Percentiles rank a stretch among this genome's conserved stretches.
Evolutionary conservation across 2,329 filamentous ascomycete genomes (phyloP).

Genomic region (Trichoderma sp.): DNA sequence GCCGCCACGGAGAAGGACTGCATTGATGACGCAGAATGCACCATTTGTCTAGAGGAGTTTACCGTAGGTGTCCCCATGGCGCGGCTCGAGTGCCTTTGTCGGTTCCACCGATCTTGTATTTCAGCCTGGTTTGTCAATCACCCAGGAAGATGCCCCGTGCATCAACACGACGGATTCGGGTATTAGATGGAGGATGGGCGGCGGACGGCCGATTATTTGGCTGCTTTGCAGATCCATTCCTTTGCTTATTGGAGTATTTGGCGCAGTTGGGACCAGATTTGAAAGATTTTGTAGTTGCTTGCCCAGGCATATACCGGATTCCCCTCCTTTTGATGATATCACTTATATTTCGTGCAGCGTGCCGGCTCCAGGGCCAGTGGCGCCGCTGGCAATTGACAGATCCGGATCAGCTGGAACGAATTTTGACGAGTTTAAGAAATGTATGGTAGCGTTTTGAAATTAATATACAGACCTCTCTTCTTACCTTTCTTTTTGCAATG

Average conservation of each 20-base stretch:
- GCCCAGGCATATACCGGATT: constrained; percentile 5
- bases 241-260: constrained; percentile 18
- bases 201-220: background rate
- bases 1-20: constrained; percentile 65
- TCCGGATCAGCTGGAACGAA: constrained; percentile 1
- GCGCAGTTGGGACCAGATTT: background rate
- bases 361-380: background rate
- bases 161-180: constrained; percentile 61
- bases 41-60: constrained; percentile 66
- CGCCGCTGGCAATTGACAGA: constrained; percentile 5
- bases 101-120: constrained; percentile 61
- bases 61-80: constrained; percentile 61
- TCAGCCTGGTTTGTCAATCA: constrained; percentile 60
- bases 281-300: constrained; percentile 5
- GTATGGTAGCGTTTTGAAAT: constrained; percentile 9
- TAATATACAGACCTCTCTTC: constrained; percentile 7
- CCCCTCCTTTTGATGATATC: constrained; percentile 12
- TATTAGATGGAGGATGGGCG: constrained; percentile 23
- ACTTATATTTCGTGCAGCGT: background rate
- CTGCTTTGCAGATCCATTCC: constrained; percentile 5
- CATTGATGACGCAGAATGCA: constrained; percentile 64
- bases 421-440: background rate
- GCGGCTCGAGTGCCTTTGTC: constrained; percentile 63
- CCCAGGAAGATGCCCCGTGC: constrained; percentile 62
- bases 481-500: background rate